Evolutionary conservation across 352 stramenopile genomes (phyloP).

Genomic region (Pythium graminicola): DNA sequence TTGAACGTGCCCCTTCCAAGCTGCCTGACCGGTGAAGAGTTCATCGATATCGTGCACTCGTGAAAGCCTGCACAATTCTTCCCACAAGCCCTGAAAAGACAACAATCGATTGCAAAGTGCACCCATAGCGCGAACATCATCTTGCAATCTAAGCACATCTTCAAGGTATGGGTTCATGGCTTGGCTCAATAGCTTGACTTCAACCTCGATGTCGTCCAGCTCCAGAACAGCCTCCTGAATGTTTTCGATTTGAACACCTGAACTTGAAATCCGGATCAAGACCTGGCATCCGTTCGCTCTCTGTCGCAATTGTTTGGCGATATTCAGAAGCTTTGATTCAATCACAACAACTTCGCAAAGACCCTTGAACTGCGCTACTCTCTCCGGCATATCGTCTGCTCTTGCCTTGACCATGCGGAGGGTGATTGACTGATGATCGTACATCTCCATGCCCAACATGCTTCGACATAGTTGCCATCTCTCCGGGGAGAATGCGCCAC

Average conservation of each 20-base stretch:
- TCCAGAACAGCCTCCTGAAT: constrained; percentile 11
- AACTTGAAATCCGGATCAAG: constrained; percentile 17
- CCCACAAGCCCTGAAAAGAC: constrained; percentile 42
- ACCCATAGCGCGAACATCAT: constrained; percentile 29
- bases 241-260: constrained; percentile 6
- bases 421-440: constrained; percentile 2
- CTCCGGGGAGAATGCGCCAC: constrained; percentile 31
- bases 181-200: constrained; percentile 21
- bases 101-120: constrained; percentile 32
- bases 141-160: constrained; percentile 20
- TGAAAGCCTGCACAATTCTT: constrained; percentile 35
- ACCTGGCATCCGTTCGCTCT: constrained; percentile 29
- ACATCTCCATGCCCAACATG: constrained; percentile 8
- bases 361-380: constrained; percentile 20
- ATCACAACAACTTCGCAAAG: constrained; percentile 52
- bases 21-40: constrained; percentile 37
- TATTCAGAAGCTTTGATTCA: constrained; percentile 37
- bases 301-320: constrained; percentile 25
- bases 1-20: constrained; percentile 13
- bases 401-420: constrained; percentile 12
- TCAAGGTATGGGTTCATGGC: constrained; percentile 39
- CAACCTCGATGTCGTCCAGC: constrained; percentile 16
- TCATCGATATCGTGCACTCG: constrained; percentile 58
- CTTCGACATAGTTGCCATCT: constrained; percentile 27
- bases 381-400: background rate